Evolutionary conservation across 1,284 basidiomycete species (phyloP), one percentile per base, ranked within the genome.

Genomic region (Ceratobasidium sp.): DNA sequence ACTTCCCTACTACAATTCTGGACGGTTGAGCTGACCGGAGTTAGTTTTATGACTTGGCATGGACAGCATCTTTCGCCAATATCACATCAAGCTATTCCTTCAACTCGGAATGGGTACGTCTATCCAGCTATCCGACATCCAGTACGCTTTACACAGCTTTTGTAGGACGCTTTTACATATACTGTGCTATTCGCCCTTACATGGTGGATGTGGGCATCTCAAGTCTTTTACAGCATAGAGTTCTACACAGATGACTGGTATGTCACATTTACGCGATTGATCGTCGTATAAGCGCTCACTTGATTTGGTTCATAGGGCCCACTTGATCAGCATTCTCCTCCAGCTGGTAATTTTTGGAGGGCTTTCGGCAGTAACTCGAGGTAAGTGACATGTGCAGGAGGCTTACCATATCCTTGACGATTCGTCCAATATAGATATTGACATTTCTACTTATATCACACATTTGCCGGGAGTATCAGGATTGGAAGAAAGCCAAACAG

Each of bases 181-280:
- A 41, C 18, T 4, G 34, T 14, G 4, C 57, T 67, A 16, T 67
- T 67, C 50, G 21, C 26, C 16, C 23, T 43, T 2, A 34, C 36
- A 8, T 67, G 50, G 64, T 67, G 64, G 64, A 55, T 67, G 28
- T 67, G 64, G 64, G 46, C 36, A 4, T 67, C 64, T 10, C 64
- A 67, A 36, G 64, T 55, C 36, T 67, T 67, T 18, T 67, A 67
- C 50, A 57, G 10, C 6, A 30, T 67, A 16, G 50, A 67, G 21
- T 67, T 67, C 21, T 67, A 67, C n/a, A 67, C 64, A n/a, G 64
- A 67, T 30, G 64, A 67, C 26, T 67, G 64, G 64, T 67, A 55
- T 12, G 64, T 28, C 12, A 36, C 28, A 30, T 26, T 28, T 3
- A 10, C 16, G 0, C 30, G 16, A 34, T 21, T 4, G 26, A 58